Evolutionary conservation across 2,329 filamentous ascomycete species (phyloP).

Genomic region (Xylogone sp.): DNA sequence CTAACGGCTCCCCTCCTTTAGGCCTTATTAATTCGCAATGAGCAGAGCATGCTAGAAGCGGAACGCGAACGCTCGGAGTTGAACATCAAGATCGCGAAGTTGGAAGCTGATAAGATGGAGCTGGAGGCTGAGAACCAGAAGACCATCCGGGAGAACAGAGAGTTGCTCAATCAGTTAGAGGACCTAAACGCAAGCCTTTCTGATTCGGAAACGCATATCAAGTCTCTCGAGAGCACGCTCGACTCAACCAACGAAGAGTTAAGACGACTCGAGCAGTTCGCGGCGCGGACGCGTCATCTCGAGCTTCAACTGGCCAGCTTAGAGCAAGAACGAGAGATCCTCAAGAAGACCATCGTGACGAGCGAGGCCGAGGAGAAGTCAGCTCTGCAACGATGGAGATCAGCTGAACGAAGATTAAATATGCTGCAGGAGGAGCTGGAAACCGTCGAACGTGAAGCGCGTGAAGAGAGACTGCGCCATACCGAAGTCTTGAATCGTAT

Average conservation of each 20-base stretch:
- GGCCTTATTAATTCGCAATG: conserved; percentile 88
- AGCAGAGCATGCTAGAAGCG: conserved; percentile 89
- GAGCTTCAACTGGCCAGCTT: conserved; percentile 76
- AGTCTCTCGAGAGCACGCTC: conserved; percentile 71
- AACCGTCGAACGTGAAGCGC: conserved; percentile 78
- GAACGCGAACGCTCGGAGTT: conserved; percentile 79
- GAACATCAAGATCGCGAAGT: conserved; percentile 65
- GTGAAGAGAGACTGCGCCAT: conserved; percentile 76
- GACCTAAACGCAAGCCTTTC: conserved; percentile 72
- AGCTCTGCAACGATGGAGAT: conserved; percentile 78
- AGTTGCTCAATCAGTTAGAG: conserved; percentile 80
- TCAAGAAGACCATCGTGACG: conserved; percentile 64
- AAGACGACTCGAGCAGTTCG: conserved; percentile 69
- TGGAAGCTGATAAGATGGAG: conserved; percentile 70
- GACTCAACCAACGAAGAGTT: conserved; percentile 75
- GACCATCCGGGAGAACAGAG: conserved; percentile 78
- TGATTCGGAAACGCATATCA: conserved; percentile 77
- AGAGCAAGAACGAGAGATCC: conserved; percentile 73
- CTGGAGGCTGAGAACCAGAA: conserved; percentile 74
- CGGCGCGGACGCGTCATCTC: conserved; percentile 69
- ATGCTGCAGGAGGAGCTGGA: conserved; percentile 86
- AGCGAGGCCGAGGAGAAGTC: conserved; percentile 74
- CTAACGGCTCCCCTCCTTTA: conserved; percentile 72
- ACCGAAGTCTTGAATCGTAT: conserved; percentile 76
- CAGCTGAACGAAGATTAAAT: conserved; percentile 74